Percentiles rank a stretch among this genome's conserved stretches.
Evolutionary conservation across 495 filamentous ascomycete species (phyloP).

Genomic region (Rhypophila decipiens): DNA sequence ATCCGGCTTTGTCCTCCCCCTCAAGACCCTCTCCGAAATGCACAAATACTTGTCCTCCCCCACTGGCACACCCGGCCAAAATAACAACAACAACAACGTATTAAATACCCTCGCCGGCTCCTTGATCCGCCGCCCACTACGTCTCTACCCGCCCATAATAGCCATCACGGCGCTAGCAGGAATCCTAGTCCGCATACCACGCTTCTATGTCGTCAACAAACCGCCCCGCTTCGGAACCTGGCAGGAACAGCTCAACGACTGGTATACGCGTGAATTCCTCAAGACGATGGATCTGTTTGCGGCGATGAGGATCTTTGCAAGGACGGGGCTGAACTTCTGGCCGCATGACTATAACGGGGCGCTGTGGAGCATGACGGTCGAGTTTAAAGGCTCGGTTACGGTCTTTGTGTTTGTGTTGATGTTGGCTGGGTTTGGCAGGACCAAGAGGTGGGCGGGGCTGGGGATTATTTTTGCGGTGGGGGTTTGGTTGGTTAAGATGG

Average conservation of each 20-base stretch:
- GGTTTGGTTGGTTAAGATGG: constrained; percentile 7
- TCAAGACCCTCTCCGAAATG: constrained; percentile 41
- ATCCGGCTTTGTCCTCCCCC: constrained; percentile 54
- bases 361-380: constrained; percentile 48
- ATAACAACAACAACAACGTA: not conserved
- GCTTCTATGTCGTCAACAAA: not conserved
- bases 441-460: too few relatives aligned
- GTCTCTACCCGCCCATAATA: constrained; percentile 10
- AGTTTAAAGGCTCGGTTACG: constrained; percentile 43
- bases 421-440: not conserved
- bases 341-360: constrained; percentile 7
- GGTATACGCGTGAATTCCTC: constrained; percentile 18
- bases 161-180: not conserved
- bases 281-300: too few relatives aligned
- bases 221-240: constrained; percentile 1
- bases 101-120: constrained; percentile 5
- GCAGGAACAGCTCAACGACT: constrained; percentile 7
- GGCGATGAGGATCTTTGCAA: too few relatives aligned
- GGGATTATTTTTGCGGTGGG: too few relatives aligned
- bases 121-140: constrained; percentile 9
- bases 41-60: too few relatives aligned
- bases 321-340: too few relatives aligned
- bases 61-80: too few relatives aligned
- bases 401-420: constrained; percentile 2
- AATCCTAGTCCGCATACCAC: constrained; percentile 3